Base-by-base conservation (phyloP, 192 early-diverging fungal genomes). In the Coemansia sp. region DNA sequence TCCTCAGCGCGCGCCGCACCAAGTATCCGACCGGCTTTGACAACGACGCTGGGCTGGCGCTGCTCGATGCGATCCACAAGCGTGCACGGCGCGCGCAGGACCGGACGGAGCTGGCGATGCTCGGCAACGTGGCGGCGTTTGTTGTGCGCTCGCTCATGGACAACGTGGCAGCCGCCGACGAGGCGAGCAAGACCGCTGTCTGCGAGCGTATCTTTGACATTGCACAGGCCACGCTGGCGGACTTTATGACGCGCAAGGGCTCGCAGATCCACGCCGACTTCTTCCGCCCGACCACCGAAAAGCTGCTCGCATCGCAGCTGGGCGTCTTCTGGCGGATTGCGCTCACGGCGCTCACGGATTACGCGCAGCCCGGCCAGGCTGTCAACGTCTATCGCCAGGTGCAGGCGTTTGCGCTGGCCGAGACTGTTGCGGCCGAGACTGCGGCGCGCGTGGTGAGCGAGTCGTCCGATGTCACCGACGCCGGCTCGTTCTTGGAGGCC, bases 231-330 rank as follows among this genome's bases (percentile, higher is more conserved):
- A 84, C 90, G 2, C 77, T 92, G 65, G 74, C 66, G n/a, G 86
- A 92, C 71, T 94, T 90, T 75, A 86, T 94, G 87, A 84, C 88
- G 50, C 86, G 85, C 67, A 90, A 91, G 75, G 87, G 89, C 44
- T 87, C 87, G 55, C 87, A 87, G 62, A 61, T 96, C 63, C 85
- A 88, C 59, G 75, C 87, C 16, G 85, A 83, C 49, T 85, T 96
- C 70, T 92, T 96, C 76, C 65, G 65, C 20, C 20, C 74, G 7
- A 46, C 62, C 7, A 48, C 59, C 0, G 61, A 42, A 19, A 64
- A 65, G 55, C 63, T 75, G 44, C 70, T 51, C 20, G 63, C 73
- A 4, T 54, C 59, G 12, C 73, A 76, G 54, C 63, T 88, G 22
- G 81, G 84, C 10, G 79, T 91, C 20, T 68, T 89, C 60, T 93